Base-by-base conservation (phyloP, 176 grass and related monocot species). In the maize (Zea mays) region DNA sequence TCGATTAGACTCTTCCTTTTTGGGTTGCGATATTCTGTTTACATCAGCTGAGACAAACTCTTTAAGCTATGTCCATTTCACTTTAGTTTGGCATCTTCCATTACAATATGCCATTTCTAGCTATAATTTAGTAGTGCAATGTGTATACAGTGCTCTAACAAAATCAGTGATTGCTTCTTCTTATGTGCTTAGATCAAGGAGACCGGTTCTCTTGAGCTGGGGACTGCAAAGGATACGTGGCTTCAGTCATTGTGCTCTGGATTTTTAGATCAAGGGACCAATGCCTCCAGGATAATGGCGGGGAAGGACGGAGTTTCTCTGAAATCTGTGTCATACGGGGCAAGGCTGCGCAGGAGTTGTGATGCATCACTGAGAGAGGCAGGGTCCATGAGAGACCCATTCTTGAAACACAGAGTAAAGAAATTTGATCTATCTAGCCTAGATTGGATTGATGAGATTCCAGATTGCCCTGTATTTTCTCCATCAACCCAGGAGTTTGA, bases 381-480 rank as follows among this genome's bases (percentile, higher is more conserved):
- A 79, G 73, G 49, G 72, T 75, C 79, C 52, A 76, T 37, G 64
- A 87, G 75, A 62, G 85, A 90, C 74, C 83, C 87, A 34, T 95
- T 95, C 76, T 74, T 61, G 59, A 99, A 99, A 85, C 80, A 87
- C 64, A 88, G 75, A 67, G 74, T 90, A 59, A 82, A 87, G 70
- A 95, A 99, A 34, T 99, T 95, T 70, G 92, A 99, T 80, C 83
- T 95, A 81, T 89, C 88, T 75, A 88, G 82, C 77, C 64, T 95
- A 77, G 78, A 99, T 77, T 99, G 96, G 92, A 90, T 99, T 37
- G 90, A 93, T 75, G 85, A 90, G 56, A 93, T 99, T 85, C 90
- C 90, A 61, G 92, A 99, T 59, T 99, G 96, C 44, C 96, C 92
- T 55, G 81, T 93, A 52, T 99, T 99, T 87, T 84, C 65, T 83